Conservation (phyloP, 441 rosid genomes). For the Gossypium gossypioides region DNA sequence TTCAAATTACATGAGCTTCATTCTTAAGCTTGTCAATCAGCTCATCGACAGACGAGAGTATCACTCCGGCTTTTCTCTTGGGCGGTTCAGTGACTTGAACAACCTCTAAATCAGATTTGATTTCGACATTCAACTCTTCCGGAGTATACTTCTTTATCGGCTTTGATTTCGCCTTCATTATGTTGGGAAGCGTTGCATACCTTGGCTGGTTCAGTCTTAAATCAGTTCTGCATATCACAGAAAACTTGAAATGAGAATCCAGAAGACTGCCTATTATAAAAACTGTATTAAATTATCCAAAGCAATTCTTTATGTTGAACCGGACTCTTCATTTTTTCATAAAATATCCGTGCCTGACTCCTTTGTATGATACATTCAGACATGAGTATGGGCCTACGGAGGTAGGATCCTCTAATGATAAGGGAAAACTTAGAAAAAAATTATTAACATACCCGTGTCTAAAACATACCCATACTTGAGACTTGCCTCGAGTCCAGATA, state of each 20-base stretch:
- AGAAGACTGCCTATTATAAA: background rate
- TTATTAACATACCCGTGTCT: background rate
- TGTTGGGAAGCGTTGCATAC: conserved; percentile 88
- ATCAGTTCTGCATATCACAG: conserved; percentile 53
- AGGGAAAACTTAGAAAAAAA: background rate
- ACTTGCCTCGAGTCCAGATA: background rate
- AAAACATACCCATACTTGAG: background rate
- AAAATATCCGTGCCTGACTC: background rate
- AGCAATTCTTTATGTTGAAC: background rate
- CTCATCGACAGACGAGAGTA: conserved; percentile 47
- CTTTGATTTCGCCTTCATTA: conserved; percentile 89
- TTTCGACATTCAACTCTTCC: conserved; percentile 52
- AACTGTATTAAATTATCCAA: background rate
- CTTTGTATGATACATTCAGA: background rate
- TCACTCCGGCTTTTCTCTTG: conserved; percentile 66
- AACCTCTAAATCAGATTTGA: conserved; percentile 56
- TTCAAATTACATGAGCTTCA: conserved; percentile 63
- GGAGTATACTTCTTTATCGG: conserved; percentile 61
- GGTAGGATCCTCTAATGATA: background rate
- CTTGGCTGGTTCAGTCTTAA: conserved; percentile 84
- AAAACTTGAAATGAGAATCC: background rate
- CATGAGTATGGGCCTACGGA: background rate
- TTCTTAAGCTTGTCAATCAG: conserved; percentile 70
- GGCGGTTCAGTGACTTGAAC: conserved; percentile 50
- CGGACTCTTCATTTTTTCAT: background rate